A percentile compares a stretch with the other conserved stretches of the same genome.
phyloP scores from a whole-genome alignment of 2,329 filamentous ascomycete species.

The Xylaria multiplex region DNA sequence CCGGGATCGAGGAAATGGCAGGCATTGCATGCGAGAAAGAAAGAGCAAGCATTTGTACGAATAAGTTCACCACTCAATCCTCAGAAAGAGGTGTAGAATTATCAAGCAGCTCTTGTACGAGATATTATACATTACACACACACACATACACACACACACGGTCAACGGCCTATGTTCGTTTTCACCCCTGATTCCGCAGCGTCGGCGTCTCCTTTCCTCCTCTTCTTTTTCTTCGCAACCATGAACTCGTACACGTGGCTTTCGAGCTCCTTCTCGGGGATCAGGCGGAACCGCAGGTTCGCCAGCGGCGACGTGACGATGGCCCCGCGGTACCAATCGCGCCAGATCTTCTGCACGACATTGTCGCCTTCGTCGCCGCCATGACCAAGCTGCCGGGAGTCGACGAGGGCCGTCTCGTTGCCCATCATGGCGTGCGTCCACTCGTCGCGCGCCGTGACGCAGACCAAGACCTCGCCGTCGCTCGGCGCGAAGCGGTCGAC shows the following conservation, averaged over 20 bases:
- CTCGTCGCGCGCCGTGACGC: slow-evolving; percentile 54
- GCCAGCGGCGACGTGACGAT: slow-evolving; percentile 54
- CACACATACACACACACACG: neutral
- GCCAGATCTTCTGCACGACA: slow-evolving; percentile 61
- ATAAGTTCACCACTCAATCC: slow-evolving; percentile 46
- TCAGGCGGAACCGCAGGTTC: slow-evolving; percentile 56
- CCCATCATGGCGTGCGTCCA: slow-evolving; percentile 46
- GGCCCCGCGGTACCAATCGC: slow-evolving; percentile 57
- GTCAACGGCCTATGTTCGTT: slow-evolving; percentile 4
- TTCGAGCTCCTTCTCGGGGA: slow-evolving; percentile 56
- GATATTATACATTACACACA: slow-evolving; percentile 1
- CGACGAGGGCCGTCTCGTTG: slow-evolving; percentile 41
- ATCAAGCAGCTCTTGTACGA: slow-evolving; percentile 33
- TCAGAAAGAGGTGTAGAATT: slow-evolving; percentile 38
- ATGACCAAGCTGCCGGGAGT: too few relatives aligned
- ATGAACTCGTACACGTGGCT: slow-evolving; percentile 43
- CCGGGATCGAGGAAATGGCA: neutral
- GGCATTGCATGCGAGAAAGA: neutral
- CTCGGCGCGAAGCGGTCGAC: slow-evolving; percentile 54
- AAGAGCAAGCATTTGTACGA: slow-evolving; percentile 28
- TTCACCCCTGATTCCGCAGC: neutral
- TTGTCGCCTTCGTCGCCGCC: slow-evolving; percentile 31
- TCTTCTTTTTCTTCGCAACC: slow-evolving; percentile 9
- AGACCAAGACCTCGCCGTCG: slow-evolving; percentile 53
- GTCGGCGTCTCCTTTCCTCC: neutral